Percentiles rank a stretch among this genome's conserved stretches.
Conservation (phyloP, 73 alveolate genomes). For the Tetrahymena thermophila region DNA sequence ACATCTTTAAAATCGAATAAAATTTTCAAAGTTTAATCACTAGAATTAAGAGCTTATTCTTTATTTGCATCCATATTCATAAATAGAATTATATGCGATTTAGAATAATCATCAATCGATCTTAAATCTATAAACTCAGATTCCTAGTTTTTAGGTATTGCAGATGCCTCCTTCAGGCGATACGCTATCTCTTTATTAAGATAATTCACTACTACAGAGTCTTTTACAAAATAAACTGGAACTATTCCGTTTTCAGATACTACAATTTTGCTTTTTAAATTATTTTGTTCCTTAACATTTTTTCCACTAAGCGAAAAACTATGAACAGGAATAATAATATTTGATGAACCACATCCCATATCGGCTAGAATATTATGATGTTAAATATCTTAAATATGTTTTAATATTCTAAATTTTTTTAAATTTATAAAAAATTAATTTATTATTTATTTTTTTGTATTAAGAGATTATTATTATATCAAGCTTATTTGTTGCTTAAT, state of each 20-base stretch:
- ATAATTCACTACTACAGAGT: neutral
- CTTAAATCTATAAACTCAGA: neutral
- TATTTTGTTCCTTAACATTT: neutral
- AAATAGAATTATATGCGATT: neutral
- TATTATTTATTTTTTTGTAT: too few species aligned
- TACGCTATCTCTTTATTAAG: neutral
- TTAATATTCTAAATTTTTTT: too few species aligned
- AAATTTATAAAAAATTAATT: too few species aligned
- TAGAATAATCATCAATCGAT: neutral
- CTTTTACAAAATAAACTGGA: neutral
- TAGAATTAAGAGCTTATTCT: neutral
- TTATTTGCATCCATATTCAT: neutral
- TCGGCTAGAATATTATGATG: neutral
- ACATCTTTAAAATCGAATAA: neutral
- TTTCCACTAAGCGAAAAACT: neutral
- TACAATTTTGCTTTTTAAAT: neutral
- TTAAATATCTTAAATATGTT: neutral
- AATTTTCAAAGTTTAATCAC: neutral
- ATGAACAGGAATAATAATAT: neutral
- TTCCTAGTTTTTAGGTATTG: neutral
- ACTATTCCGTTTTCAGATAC: neutral
- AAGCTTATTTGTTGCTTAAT: neutral
- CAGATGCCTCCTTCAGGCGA: neutral
- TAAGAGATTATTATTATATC: neutral
- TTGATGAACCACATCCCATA: neutral